Base-by-base conservation (phyloP, 2,329 filamentous ascomycete genomes). In the Aspergillus sojae region DNA sequence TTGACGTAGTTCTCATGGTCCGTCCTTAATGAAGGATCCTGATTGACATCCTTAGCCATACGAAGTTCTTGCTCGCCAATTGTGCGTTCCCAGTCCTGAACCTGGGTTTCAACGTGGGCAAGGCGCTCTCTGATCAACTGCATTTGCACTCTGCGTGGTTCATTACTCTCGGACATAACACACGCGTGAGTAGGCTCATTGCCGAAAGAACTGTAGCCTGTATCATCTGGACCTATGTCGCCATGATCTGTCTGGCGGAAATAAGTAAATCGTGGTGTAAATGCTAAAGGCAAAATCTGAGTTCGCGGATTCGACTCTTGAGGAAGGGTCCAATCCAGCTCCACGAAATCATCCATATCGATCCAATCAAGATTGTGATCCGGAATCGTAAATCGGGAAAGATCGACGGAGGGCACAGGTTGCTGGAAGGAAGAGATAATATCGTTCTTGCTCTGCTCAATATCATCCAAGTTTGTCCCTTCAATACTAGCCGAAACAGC, bases 301-400 rank as follows among this genome's bases (percentile, higher is more conserved):
- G 94, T 98, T 69, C 96, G 91, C 0, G 94, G 94, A 68, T 97
- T 96, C 36, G 91, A 88, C 73, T 96, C 92, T 16, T 92, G 91
- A 0, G 94, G 94, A 28, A 97, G 80, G 60, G 97, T 94, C 94
- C 94, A 98, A 75, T 97, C 96, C 26, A 99, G 82, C 77, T 99
- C 95, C 34, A 99, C 94, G 78, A 99, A 99, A 75, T 99, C 95
- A 74, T 99, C 95, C 93, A 99, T 98, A 73, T 99, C 95, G 66
- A 99, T 94, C 95, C 95, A 99, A 61, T 90, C 93, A 69, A 93
- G 89, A 73, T 99, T 95, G 60, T 96, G 92, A 75, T 99, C 95
- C 0, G 95, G 94, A 57, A 99, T 99, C 0, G 90, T 94, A 75
- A 99, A 99, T 59, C 91, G 90, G 0, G 94, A 96, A 57, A 97